These are phyloP conservation scores for Psilocybe cyanescens DNA, from an alignment of 768 basidiomycete species.

Conservation along the genomic window DNA sequence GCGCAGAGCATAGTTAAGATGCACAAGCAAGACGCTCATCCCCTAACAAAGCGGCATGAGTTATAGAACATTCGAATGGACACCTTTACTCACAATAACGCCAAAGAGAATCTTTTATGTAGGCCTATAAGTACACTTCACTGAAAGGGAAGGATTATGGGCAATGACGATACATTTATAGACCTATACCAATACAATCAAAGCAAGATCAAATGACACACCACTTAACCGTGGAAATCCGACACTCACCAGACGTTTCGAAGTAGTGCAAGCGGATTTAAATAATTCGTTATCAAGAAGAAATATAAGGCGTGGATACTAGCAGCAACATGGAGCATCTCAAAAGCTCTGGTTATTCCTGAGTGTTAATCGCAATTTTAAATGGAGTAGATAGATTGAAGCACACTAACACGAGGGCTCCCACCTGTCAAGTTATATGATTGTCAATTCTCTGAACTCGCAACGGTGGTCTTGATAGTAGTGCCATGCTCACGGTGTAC, in stretches of 20 bases:
- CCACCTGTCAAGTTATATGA: neutral
- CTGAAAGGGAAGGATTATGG: no score
- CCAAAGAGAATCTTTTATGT: neutral
- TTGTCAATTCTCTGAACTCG: no score
- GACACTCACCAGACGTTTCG: slow-evolving; percentile 12
- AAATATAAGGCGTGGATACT: slow-evolving; percentile 16
- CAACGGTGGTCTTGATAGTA: no score
- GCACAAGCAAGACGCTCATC: neutral
- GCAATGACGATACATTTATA: neutral
- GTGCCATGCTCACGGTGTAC: neutral
- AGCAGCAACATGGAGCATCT: slow-evolving; percentile 12
- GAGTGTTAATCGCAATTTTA: no score
- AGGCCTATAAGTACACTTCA: no score
- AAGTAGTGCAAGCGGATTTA: slow-evolving; percentile 9
- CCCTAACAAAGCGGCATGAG: neutral
- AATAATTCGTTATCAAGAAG: slow-evolving; percentile 11
- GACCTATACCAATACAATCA: neutral
- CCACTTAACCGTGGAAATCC: no score
- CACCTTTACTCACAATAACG: neutral
- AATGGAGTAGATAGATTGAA: neutral
- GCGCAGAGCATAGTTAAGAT: no score
- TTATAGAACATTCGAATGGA: no score
- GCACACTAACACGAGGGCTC: slow-evolving; percentile 3
- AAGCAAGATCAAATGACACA: no score
- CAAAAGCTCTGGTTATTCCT: slow-evolving; percentile 1